A percentile compares a stretch with the other conserved stretches of the same genome.
Conservation (phyloP, 2,329 filamentous ascomycete species). For the Penicillium expansum region DNA sequence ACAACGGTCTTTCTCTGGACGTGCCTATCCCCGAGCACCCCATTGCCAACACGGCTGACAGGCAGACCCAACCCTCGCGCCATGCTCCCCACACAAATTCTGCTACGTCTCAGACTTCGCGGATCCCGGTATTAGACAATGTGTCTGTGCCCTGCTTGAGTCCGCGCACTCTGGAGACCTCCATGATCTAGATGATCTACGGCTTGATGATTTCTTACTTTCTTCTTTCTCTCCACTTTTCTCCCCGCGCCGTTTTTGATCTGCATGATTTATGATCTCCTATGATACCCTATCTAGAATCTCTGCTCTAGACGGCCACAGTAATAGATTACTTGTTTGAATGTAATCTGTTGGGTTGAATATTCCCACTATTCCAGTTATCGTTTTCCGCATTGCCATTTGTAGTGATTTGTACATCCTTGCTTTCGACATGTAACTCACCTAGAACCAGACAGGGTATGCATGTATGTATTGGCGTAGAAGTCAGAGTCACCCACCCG, state of each 20-base stretch:
- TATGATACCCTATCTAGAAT: constrained; percentile 30
- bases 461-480: background rate
- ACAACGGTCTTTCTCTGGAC: constrained; percentile 44
- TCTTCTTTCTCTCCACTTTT: background rate
- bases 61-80: background rate
- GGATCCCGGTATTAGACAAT: constrained; percentile 19
- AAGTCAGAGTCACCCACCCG: background rate
- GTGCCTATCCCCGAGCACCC: constrained; percentile 8
- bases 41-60: constrained; percentile 4
- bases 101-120: constrained; percentile 13
- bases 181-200: constrained; percentile 18
- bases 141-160: constrained; percentile 23
- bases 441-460: background rate
- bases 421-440: background rate
- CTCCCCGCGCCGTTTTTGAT: background rate
- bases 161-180: constrained; percentile 24
- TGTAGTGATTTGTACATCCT: background rate
- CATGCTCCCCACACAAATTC: constrained; percentile 2
- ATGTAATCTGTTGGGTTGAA: background rate
- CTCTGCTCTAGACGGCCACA: constrained; percentile 14
- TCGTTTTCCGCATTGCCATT: background rate
- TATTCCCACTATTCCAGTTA: background rate
- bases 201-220: background rate
- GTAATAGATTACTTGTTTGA: constrained; percentile 2
- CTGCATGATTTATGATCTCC: constrained; percentile 23